These are phyloP conservation scores for Ulota crispa DNA, from an alignment of 225 moss, liverwort and hornwort species.

Conservation along the genomic window DNA sequence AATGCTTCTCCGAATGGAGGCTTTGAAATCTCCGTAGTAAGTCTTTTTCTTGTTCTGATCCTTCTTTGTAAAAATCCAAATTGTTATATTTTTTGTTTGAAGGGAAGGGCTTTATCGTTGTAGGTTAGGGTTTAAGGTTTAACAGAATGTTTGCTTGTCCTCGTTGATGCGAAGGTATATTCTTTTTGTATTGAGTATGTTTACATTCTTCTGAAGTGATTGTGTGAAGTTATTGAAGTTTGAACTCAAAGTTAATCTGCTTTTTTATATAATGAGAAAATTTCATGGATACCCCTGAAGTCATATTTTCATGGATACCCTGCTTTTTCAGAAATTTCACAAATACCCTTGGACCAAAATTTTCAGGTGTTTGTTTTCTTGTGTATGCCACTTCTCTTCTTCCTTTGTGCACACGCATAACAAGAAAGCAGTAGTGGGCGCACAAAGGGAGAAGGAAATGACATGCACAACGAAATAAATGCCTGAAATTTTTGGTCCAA, in stretches of 20 bases:
- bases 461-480: too few relatives aligned
- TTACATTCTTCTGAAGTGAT: background rate
- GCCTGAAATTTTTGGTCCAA: too few relatives aligned
- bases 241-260: background rate
- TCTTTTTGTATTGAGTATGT: background rate
- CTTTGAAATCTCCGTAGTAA: slow-evolving; percentile 67
- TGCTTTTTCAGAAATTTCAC: too few relatives aligned
- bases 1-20: slow-evolving; percentile 46
- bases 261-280: background rate
- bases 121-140: slow-evolving; percentile 18
- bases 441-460: too few relatives aligned
- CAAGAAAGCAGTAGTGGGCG: too few relatives aligned
- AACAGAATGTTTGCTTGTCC: background rate
- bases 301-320: too few relatives aligned
- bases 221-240: background rate
- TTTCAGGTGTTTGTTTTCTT: too few relatives aligned
- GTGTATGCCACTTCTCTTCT: too few relatives aligned
- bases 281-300: too few relatives aligned
- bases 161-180: background rate
- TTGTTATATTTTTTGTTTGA: background rate
- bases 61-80: background rate
- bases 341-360: too few relatives aligned
- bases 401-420: too few relatives aligned
- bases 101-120: background rate
- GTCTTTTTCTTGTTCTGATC: slow-evolving; percentile 14